Evolutionary conservation across 257 asterid species (phyloP).

Genomic region (Fraxinus cuspidata): DNA sequence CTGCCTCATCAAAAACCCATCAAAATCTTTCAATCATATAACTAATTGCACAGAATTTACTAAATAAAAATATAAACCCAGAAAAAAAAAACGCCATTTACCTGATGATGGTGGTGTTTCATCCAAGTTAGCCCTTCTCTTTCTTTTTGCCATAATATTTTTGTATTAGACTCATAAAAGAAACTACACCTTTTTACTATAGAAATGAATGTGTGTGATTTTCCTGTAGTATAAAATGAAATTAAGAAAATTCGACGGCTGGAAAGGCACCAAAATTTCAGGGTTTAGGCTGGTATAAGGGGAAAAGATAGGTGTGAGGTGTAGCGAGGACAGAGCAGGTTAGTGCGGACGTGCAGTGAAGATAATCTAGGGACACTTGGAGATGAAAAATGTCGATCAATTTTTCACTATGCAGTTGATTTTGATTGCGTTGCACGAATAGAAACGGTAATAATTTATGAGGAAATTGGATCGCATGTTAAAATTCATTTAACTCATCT

Average conservation of each 20-base stretch:
- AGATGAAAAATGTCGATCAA: not conserved
- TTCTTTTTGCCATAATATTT: conserved; percentile 52
- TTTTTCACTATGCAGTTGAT: not conserved
- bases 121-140: conserved; percentile 41
- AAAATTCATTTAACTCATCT: no score
- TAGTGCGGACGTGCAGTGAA: conserved; percentile 39
- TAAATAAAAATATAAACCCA: not conserved
- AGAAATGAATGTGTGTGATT: conserved; percentile 17
- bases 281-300: conserved; percentile 46
- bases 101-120: conserved; percentile 48
- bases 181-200: not conserved
- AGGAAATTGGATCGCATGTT: no score
- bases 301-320: conserved; percentile 32
- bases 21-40: conserved; percentile 19
- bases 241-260: conserved; percentile 21
- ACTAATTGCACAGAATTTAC: not conserved
- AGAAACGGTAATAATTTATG: not conserved
- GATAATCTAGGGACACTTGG: conserved; percentile 33
- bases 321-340: conserved; percentile 38
- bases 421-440: not conserved
- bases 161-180: conserved; percentile 10
- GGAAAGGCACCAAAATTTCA: conserved; percentile 19
- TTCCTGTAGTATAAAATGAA: not conserved
- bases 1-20: not conserved
- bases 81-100: conserved; percentile 25